phyloP scores from a whole-genome alignment of 176 grass and related monocot genomes.

The Canna indica region DNA sequence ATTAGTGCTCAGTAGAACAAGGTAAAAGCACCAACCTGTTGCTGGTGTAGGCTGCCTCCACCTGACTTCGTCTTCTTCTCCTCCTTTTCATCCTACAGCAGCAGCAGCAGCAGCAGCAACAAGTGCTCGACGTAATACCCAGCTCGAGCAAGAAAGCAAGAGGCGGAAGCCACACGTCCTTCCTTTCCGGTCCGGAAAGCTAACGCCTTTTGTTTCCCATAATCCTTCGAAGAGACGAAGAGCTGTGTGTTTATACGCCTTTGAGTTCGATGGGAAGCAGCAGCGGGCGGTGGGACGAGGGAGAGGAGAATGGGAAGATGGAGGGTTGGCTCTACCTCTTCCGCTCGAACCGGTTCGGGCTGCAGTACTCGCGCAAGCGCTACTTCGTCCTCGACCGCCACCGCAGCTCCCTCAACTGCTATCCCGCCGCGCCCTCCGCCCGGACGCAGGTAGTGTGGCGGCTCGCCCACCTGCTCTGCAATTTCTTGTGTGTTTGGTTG shows the following conservation, averaged over 20 bases:
- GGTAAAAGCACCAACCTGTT: not conserved
- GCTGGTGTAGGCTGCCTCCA: not conserved
- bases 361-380: slow-evolving; percentile 10
- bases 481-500: not conserved
- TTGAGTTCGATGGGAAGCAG: not conserved
- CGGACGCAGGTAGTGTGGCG: not conserved
- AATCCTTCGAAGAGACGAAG: not conserved
- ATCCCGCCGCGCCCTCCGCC: not conserved
- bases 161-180: not conserved
- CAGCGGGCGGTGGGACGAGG: not conserved
- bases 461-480: too few relatives aligned
- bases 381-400: slow-evolving; percentile 3
- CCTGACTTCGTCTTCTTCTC: not conserved
- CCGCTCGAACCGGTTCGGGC: not conserved
- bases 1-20: not conserved
- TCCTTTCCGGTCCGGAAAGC: not conserved
- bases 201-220: not conserved
- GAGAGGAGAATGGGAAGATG: not conserved
- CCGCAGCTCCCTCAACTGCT: not conserved
- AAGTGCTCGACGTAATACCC: too few relatives aligned
- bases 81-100: too few relatives aligned
- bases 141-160: not conserved
- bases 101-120: too few relatives aligned
- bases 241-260: too few relatives aligned
- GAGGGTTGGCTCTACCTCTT: slow-evolving; percentile 6